Percentiles rank a stretch among this genome's conserved stretches.
Conservation (phyloP, 345 rosid genomes). For the Acer campestre region DNA sequence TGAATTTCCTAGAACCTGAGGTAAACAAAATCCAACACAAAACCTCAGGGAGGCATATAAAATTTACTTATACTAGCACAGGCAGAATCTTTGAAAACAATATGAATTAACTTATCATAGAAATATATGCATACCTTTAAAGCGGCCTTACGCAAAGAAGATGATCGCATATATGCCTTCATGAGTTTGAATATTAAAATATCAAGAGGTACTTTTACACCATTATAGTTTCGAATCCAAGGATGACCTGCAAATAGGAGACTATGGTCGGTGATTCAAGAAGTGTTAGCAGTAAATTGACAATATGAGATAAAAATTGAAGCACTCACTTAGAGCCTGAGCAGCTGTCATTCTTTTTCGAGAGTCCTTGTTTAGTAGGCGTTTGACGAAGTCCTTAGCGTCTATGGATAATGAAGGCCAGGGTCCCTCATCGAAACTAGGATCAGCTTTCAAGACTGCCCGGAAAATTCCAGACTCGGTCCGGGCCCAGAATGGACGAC, state of each 20-base stretch:
- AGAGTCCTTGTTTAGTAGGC: conserved; percentile 80
- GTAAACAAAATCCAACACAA: neutral
- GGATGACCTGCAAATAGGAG: conserved; percentile 74
- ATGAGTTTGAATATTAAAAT: conserved; percentile 67
- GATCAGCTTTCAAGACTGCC: conserved; percentile 89
- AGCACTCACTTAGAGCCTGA: conserved; percentile 83
- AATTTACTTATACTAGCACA: neutral
- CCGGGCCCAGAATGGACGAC: conserved; percentile 99
- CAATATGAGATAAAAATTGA: conserved; percentile 17
- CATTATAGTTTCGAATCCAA: conserved; percentile 61
- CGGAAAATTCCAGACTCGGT: conserved; percentile 95
- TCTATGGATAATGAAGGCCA: conserved; percentile 89
- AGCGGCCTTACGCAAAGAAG: conserved; percentile 91
- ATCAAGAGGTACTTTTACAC: conserved; percentile 73
- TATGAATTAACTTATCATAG: neutral
- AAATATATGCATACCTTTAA: conserved; percentile 60
- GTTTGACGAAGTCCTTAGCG: conserved; percentile 87
- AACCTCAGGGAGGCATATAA: no score
- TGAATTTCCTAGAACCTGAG: neutral
- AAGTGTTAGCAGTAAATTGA: conserved; percentile 15
- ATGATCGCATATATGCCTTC: conserved; percentile 78
- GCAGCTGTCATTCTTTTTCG: conserved; percentile 91
- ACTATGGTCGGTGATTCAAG: conserved; percentile 18
- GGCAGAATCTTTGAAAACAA: conserved; percentile 3
- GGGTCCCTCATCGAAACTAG: conserved; percentile 80